Conservation (phyloP, 306 rosid genomes). For the Gleditsia sinensis region DNA sequence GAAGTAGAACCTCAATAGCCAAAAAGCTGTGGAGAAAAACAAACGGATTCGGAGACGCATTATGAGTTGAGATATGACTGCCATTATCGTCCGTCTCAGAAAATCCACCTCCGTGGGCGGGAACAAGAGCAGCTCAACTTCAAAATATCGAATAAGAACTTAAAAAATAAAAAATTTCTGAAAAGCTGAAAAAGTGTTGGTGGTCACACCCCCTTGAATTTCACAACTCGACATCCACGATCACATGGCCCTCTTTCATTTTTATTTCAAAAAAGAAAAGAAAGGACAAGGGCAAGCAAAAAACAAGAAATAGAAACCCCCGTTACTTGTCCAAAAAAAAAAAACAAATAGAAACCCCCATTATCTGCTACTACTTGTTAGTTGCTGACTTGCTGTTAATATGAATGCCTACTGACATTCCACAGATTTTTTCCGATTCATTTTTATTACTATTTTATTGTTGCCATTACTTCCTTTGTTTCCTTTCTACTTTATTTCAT, state of each 20-base stretch:
- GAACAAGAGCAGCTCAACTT: conserved; percentile 48
- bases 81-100: not conserved
- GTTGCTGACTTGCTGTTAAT: too few species aligned
- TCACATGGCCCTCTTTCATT: conserved; percentile 55
- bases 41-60: not conserved
- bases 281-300: conserved; percentile 31
- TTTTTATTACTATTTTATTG: conserved; percentile 17
- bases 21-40: not conserved
- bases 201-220: conserved; percentile 43
- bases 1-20: not conserved
- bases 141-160: conserved; percentile 21
- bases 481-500: conserved; percentile 32
- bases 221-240: conserved; percentile 46
- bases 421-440: conserved; percentile 41
- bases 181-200: conserved; percentile 51
- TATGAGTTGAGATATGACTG: not conserved
- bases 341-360: conserved; percentile 46
- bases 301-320: conserved; percentile 47
- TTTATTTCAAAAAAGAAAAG: conserved; percentile 10
- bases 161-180: not conserved
- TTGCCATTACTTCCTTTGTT: not conserved
- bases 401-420: conserved; percentile 46
- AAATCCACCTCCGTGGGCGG: conserved; percentile 52
- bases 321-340: too few species aligned
- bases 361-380: conserved; percentile 29